Percentiles rank a stretch among this genome's conserved stretches.
phyloP scores from a whole-genome alignment of 345 rosid genomes.

The Sapria himalayana region DNA sequence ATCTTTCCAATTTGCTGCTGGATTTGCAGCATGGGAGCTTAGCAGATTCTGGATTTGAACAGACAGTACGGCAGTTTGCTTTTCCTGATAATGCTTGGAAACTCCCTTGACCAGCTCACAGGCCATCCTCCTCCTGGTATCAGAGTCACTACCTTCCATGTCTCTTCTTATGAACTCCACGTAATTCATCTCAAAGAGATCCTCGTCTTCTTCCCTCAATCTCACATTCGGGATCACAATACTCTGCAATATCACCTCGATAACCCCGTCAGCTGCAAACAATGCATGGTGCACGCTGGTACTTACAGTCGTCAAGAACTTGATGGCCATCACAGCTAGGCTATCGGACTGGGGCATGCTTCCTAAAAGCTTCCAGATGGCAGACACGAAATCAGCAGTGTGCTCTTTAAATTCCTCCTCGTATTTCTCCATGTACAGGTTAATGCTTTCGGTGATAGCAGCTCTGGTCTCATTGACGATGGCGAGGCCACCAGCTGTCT shows the following conservation, averaged over 20 bases:
- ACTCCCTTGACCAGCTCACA: slow-evolving; percentile 93
- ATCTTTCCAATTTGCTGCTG: slow-evolving; percentile 74
- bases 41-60: slow-evolving; percentile 60
- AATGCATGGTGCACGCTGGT: slow-evolving; percentile 78
- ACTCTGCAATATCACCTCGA: slow-evolving; percentile 65
- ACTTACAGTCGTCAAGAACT: slow-evolving; percentile 87
- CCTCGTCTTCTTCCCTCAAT: slow-evolving; percentile 89
- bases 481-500: slow-evolving; percentile 24
- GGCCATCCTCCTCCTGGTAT: slow-evolving; percentile 92
- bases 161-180: slow-evolving; percentile 94
- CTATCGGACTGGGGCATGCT: slow-evolving; percentile 59
- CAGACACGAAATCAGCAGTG: slow-evolving; percentile 51
- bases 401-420: slow-evolving; percentile 75
- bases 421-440: slow-evolving; percentile 82
- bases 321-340: slow-evolving; percentile 70
- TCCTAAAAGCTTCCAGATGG: slow-evolving; percentile 73
- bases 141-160: slow-evolving; percentile 98
- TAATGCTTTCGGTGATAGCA: slow-evolving; percentile 85
- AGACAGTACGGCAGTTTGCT: slow-evolving; percentile 46
- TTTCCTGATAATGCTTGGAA: slow-evolving; percentile 57
- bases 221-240: slow-evolving; percentile 90
- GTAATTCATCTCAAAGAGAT: slow-evolving; percentile 88
- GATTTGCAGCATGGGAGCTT: slow-evolving; percentile 38
- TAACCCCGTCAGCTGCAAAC: slow-evolving; percentile 59
- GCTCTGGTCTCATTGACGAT: slow-evolving; percentile 61